These are phyloP conservation scores for Fomitopsis schrenkii DNA, from an alignment of 1,284 basidiomycete species.

Conservation along the genomic window DNA sequence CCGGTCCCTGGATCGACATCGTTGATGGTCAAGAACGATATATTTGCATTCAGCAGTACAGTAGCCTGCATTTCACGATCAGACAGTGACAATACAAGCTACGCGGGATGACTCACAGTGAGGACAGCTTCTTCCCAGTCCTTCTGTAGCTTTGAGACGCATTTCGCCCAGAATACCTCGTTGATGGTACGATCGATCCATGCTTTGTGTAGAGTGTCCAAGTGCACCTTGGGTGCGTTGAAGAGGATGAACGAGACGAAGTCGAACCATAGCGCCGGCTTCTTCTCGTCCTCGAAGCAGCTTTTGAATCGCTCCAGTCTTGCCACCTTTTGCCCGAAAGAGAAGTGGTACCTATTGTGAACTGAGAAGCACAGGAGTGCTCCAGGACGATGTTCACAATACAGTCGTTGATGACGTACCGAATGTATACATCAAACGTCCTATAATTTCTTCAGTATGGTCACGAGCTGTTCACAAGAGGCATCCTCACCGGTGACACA, in stretches of 20 bases:
- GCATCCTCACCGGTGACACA: slow-evolving; percentile 5
- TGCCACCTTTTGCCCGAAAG: slow-evolving; percentile 43
- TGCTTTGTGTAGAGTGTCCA: slow-evolving; percentile 35
- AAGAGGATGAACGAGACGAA: slow-evolving; percentile 36
- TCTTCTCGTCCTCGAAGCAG: slow-evolving; percentile 27
- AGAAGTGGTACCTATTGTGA: slow-evolving; percentile 44
- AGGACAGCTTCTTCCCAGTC: slow-evolving; percentile 51
- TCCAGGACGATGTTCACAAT: no score
- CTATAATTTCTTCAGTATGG: slow-evolving; percentile 23
- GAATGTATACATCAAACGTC: slow-evolving; percentile 43
- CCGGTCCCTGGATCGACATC: slow-evolving; percentile 28
- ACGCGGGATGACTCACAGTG: slow-evolving; percentile 31
- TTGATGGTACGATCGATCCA: slow-evolving; percentile 39
- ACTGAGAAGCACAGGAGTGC: slow-evolving; percentile 29
- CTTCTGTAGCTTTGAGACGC: slow-evolving; percentile 36
- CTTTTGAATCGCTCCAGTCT: slow-evolving; percentile 44
- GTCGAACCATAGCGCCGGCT: slow-evolving; percentile 29
- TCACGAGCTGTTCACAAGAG: not conserved
- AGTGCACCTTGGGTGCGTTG: slow-evolving; percentile 38
- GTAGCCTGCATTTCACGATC: slow-evolving; percentile 29
- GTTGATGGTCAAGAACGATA: slow-evolving; percentile 41
- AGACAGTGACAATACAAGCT: not conserved
- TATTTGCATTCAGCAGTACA: slow-evolving; percentile 39
- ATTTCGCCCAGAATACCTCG: slow-evolving; percentile 33
- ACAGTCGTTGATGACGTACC: slow-evolving; percentile 24